Percentiles rank a stretch among this genome's conserved stretches.
Evolutionary conservation across 352 stramenopile genomes (phyloP).

Genomic region (Globisporangium okanoganense): DNA sequence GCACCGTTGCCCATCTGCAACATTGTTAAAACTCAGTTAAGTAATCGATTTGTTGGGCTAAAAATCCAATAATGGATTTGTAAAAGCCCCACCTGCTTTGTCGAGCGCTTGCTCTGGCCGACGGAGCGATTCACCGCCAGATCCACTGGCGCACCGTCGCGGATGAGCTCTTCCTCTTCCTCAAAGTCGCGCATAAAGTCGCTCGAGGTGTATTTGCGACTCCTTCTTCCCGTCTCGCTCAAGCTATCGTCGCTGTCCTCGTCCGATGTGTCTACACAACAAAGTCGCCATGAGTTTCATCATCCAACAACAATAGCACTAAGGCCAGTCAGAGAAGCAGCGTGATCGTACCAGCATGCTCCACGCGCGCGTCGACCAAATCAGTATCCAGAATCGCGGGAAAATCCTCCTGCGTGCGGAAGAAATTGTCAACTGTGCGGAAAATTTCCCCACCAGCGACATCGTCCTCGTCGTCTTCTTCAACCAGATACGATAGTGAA

Average conservation of each 20-base stretch:
- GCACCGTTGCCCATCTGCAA: slow-evolving; percentile 12
- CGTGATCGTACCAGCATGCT: slow-evolving; percentile 17
- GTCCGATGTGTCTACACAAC: slow-evolving; percentile 19
- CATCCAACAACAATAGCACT: neutral
- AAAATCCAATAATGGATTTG: neutral
- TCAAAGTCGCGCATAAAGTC: slow-evolving; percentile 82
- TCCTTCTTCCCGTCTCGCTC: slow-evolving; percentile 29
- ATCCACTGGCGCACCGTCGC: slow-evolving; percentile 24
- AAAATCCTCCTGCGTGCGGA: slow-evolving; percentile 36
- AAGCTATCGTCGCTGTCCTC: slow-evolving; percentile 49
- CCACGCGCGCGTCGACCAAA: slow-evolving; percentile 12
- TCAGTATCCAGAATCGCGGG: slow-evolving; percentile 23
- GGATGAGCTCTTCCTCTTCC: slow-evolving; percentile 46
- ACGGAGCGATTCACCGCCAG: slow-evolving; percentile 4
- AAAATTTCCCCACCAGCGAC: slow-evolving; percentile 1
- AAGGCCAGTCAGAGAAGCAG: neutral
- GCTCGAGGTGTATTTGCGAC: slow-evolving; percentile 67
- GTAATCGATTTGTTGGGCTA: neutral
- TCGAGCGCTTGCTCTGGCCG: neutral
- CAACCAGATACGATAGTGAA: neutral
- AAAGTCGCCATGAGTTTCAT: neutral
- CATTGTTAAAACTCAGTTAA: neutral
- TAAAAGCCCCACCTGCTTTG: slow-evolving; percentile 13
- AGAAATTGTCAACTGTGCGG: slow-evolving; percentile 61
- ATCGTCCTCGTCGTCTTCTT: slow-evolving; percentile 30